Evolutionary conservation across 1,284 basidiomycete genomes (phyloP).

Genomic region (Fomitopsis palustris): DNA sequence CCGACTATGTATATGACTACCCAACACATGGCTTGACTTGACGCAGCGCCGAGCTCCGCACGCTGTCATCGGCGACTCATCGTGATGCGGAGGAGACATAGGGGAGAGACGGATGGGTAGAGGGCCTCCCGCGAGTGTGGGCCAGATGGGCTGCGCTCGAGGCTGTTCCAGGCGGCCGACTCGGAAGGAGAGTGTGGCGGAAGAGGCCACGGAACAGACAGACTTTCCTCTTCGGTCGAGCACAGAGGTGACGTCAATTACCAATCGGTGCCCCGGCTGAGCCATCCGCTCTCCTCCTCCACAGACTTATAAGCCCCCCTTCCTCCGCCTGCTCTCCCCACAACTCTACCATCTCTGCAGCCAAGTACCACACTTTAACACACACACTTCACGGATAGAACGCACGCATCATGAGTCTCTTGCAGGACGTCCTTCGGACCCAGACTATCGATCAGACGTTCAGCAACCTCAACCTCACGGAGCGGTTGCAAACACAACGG

Average conservation of each 20-base stretch:
- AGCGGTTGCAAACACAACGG: conserved; percentile 16
- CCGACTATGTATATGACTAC: too few species aligned
- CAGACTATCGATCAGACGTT: conserved; percentile 43
- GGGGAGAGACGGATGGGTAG: neutral
- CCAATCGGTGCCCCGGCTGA: neutral
- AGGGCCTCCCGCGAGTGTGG: neutral
- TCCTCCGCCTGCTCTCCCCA: neutral
- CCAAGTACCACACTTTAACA: neutral
- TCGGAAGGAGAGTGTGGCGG: neutral
- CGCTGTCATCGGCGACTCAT: too few species aligned
- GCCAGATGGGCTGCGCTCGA: neutral
- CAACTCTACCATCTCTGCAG: conserved; percentile 14
- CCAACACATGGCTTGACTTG: too few species aligned
- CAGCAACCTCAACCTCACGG: conserved; percentile 37
- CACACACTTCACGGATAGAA: neutral
- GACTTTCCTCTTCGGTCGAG: neutral
- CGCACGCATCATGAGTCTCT: conserved; percentile 52
- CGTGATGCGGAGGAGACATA: neutral
- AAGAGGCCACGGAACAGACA: neutral
- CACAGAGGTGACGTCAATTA: neutral
- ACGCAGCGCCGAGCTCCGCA: too few species aligned
- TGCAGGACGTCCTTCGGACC: conserved; percentile 69
- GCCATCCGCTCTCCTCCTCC: neutral
- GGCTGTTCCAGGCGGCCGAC: neutral
- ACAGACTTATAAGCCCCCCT: neutral